A percentile compares a stretch with the other conserved stretches of the same genome.
These are phyloP conservation scores for Chimonanthus praecox DNA, from an alignment of 164 flowering plant species.

Conservation along the genomic window DNA sequence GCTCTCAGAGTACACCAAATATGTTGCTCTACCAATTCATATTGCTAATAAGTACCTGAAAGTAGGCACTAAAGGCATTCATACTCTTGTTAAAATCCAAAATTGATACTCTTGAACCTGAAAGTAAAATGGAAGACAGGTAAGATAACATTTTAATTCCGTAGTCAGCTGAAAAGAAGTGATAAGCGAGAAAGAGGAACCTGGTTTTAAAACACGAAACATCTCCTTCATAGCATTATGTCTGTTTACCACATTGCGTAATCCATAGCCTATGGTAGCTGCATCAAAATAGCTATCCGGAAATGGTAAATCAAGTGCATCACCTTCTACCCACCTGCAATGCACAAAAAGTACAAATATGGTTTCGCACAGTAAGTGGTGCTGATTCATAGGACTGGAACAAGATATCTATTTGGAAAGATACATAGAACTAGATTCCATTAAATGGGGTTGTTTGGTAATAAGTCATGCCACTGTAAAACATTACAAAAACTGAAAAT, in stretches of 20 bases:
- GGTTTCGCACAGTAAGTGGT: neutral
- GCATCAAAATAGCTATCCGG: slow-evolving; percentile 76
- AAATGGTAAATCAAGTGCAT: slow-evolving; percentile 77
- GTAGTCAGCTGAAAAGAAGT: neutral
- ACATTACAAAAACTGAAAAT: neutral
- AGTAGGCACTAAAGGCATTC: slow-evolving; percentile 21
- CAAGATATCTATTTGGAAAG: neutral
- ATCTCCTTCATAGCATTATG: slow-evolving; percentile 60
- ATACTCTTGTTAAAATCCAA: slow-evolving; percentile 88
- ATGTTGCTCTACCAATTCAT: neutral
- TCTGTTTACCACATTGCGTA: slow-evolving; percentile 70
- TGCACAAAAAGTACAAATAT: neutral
- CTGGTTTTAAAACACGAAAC: slow-evolving; percentile 70
- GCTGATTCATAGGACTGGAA: neutral
- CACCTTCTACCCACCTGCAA: slow-evolving; percentile 89
- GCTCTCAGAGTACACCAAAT: neutral
- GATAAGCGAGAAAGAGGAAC: slow-evolving; percentile 20
- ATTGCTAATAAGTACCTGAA: slow-evolving; percentile 53
- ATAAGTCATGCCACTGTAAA: neutral
- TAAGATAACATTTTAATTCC: neutral
- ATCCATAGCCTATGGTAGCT: slow-evolving; percentile 80
- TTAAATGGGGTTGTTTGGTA: neutral
- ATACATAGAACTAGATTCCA: neutral
- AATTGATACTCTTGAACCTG: slow-evolving; percentile 69
- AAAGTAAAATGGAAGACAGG: neutral